A percentile compares a stretch with the other conserved stretches of the same genome.
phyloP scores from a whole-genome alignment of 345 rosid species.

The Bruguiera sexangula region DNA sequence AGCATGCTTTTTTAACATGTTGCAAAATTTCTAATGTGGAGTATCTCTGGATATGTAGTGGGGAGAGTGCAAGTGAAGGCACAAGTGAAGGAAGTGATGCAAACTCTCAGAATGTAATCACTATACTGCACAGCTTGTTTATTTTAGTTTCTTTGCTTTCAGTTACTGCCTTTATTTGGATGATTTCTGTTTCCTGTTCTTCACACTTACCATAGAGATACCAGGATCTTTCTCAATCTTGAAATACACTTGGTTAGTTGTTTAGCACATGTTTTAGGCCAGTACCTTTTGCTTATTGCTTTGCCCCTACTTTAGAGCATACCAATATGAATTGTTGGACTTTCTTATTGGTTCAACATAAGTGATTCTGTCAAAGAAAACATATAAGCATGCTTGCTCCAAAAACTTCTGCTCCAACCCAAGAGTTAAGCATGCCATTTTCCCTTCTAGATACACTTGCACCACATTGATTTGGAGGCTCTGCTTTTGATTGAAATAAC shows the following conservation, averaged over 20 bases:
- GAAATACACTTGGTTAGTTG: too few relatives aligned
- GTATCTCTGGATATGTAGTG: conserved; percentile 39
- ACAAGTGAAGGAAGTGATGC: conserved; percentile 98
- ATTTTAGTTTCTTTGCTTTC: neutral
- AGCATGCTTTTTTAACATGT: neutral
- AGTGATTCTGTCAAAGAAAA: neutral
- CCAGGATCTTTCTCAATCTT: too few relatives aligned
- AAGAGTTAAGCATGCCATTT: too few relatives aligned
- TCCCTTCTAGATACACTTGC: too few relatives aligned
- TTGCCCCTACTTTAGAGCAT: neutral
- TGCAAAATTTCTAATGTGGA: conserved; percentile 27
- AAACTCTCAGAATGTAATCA: conserved; percentile 83
- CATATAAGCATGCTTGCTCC: too few relatives aligned
- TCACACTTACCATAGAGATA: too few relatives aligned
- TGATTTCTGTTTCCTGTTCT: neutral
- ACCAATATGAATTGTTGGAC: neutral
- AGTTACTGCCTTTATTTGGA: too few relatives aligned
- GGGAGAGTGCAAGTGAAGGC: conserved; percentile 90
- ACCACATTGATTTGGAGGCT: too few relatives aligned
- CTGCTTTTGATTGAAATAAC: too few relatives aligned
- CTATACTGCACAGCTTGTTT: conserved; percentile 2
- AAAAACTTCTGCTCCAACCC: too few relatives aligned
- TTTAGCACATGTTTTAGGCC: too few relatives aligned
- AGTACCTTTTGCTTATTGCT: too few relatives aligned
- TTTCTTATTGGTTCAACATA: neutral